phyloP scores from a whole-genome alignment of 306 rosid species.

The Prunus salicina region DNA sequence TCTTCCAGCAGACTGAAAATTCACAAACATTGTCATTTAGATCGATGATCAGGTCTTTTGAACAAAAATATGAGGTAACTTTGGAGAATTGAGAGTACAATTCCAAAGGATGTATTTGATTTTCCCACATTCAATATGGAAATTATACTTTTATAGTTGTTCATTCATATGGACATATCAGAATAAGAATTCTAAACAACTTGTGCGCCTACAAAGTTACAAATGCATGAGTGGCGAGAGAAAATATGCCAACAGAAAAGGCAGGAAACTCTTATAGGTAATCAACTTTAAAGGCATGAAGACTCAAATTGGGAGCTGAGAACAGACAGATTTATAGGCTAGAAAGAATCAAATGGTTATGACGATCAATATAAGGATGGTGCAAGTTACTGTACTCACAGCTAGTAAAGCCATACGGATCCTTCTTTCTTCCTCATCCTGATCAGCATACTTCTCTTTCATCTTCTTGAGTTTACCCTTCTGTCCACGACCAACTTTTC shows the following conservation, averaged over 20 bases:
- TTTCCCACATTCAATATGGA: background rate
- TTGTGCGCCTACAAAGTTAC: background rate
- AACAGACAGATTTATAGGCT: constrained; percentile 11
- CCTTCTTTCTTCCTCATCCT: constrained; percentile 95
- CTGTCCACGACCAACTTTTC: constrained; percentile 82
- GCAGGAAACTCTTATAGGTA: background rate
- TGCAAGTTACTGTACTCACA: constrained; percentile 54
- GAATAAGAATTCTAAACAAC: background rate
- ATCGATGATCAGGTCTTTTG: background rate
- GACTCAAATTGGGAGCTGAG: background rate
- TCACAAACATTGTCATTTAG: constrained; percentile 18
- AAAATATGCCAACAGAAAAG: background rate
- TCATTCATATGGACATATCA: background rate
- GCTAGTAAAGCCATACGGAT: constrained; percentile 96
- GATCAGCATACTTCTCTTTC: constrained; percentile 94
- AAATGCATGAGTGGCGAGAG: background rate
- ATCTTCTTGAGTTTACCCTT: constrained; percentile 84
- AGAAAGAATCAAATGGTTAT: constrained; percentile 1
- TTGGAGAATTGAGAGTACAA: background rate
- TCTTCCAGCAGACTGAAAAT: constrained; percentile 82
- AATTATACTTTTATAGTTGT: background rate
- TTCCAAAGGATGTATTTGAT: background rate
- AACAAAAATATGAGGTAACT: constrained; percentile 7
- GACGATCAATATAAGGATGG: background rate
- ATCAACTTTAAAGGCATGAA: background rate